Evolutionary conservation across 257 asterid genomes (phyloP).

Genomic region (Scutellaria minor): DNA sequence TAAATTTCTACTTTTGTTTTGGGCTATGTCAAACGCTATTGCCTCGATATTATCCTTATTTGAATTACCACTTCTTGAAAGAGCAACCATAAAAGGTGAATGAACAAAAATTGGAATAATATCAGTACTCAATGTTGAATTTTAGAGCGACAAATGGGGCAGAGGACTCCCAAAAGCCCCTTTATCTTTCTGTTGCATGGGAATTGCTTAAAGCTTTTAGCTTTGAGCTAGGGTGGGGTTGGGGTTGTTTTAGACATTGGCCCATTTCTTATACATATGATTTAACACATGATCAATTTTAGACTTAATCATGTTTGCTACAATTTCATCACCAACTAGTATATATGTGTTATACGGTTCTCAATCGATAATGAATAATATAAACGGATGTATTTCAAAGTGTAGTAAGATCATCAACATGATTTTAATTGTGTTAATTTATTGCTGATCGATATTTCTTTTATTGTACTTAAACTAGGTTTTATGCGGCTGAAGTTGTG

Average conservation of each 20-base stretch:
- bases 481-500: constrained; percentile 75
- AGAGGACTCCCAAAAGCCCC: constrained; percentile 30
- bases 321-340: no score
- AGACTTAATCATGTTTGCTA: no score
- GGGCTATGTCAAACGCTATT: background rate
- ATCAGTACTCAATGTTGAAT: constrained; percentile 35
- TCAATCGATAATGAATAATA: no score
- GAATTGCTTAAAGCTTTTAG: constrained; percentile 31
- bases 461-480: constrained; percentile 41
- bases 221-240: constrained; percentile 27
- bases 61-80: constrained; percentile 21
- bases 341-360: no score
- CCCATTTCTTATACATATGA: constrained; percentile 40
- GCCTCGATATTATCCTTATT: background rate
- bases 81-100: constrained; percentile 36
- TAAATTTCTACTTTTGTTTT: background rate
- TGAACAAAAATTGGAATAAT: constrained; percentile 33
- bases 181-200: constrained; percentile 28
- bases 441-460: background rate
- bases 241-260: constrained; percentile 46
- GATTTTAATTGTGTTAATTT: background rate
- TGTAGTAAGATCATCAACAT: no score
- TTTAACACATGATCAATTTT: no score
- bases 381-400: no score
- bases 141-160: constrained; percentile 40